Base-by-base conservation (phyloP, 805 yeast genomes). In the Ogataea pini region DNA sequence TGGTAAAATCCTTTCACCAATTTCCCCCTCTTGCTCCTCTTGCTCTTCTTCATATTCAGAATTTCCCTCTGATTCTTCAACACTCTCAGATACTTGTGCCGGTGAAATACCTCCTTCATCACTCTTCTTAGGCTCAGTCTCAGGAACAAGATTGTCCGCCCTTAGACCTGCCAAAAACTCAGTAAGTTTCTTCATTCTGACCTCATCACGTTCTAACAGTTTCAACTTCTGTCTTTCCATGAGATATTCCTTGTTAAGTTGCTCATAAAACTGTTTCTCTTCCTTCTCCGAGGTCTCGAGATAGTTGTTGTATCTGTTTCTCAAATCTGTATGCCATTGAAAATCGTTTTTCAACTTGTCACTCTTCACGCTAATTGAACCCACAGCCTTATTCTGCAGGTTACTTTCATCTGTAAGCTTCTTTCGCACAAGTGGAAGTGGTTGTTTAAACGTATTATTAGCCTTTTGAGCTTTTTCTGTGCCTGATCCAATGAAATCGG, bases 281-380 rank as follows among this genome's bases (percentile, higher is more conserved):
- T 74, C 72, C 16, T 54, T 52, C 28, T 62, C 62, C 7, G 70
- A 68, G 20, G 65, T 54, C 13, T 56, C 52, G 12, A 71, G 50
- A 10, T 67, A 62, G 6, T 56, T 54, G 27, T 62, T 50, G 12
- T 73, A 76, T 37, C 66, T 62, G 8, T 43, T 49, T 40, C 67
- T 72, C 48, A 73, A 47, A 2, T 64, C 56, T 13, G 58, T 52
- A 47, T 69, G 65, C 78, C 77, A 72, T 5, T 52, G 48, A 24
- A 62, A 48, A 10, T 59, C 59, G 34, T 60, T 57, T 14, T 49
- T 52, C 46, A 50, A 36, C 10, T 46, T 45, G 8, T 24, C 31
- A 18, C 47, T 22, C 36, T 41, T 13, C n/a, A 4, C 3, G n/a
- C 14, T 31, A 36, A 5, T 22, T 8, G 8, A 29, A 3, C 14